A percentile compares a stretch with the other conserved stretches of the same genome.
Conservation (phyloP, 495 filamentous ascomycete species). For the Staphylotrichum longicolle region DNA sequence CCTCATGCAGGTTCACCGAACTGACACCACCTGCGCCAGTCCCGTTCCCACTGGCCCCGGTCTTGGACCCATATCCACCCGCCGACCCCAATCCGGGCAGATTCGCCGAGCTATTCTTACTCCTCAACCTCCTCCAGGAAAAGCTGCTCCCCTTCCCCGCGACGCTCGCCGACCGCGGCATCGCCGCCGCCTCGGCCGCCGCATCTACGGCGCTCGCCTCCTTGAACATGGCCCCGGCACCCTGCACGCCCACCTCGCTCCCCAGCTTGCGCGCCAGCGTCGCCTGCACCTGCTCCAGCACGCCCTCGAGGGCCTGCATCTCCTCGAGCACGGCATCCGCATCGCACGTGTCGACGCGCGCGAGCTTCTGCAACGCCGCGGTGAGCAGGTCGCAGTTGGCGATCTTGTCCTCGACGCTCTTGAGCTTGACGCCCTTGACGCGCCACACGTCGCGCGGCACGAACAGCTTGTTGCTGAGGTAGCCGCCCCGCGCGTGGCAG, state of each 20-base stretch:
- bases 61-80: slow-evolving; percentile 44
- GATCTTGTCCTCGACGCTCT: slow-evolving; percentile 88
- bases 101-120: slow-evolving; percentile 71
- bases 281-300: slow-evolving; percentile 81
- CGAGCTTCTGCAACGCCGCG: slow-evolving; percentile 80
- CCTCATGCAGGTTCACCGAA: slow-evolving; percentile 43
- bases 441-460: slow-evolving; percentile 90
- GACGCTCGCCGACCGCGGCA: slow-evolving; percentile 55
- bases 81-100: slow-evolving; percentile 41
- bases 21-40: slow-evolving; percentile 12
- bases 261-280: slow-evolving; percentile 80
- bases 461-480: slow-evolving; percentile 85
- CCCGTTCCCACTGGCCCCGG: slow-evolving; percentile 28
- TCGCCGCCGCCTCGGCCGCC: slow-evolving; percentile 15
- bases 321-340: slow-evolving; percentile 90
- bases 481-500: slow-evolving; percentile 85
- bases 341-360: slow-evolving; percentile 80
- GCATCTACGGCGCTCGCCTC: slow-evolving; percentile 39
- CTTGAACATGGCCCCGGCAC: slow-evolving; percentile 64
- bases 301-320: slow-evolving; percentile 85
- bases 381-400: slow-evolving; percentile 90
- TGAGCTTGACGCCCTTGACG: slow-evolving; percentile 90
- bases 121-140: slow-evolving; percentile 84
- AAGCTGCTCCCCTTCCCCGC: slow-evolving; percentile 66
- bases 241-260: slow-evolving; percentile 81